Conservation (phyloP, 2,329 filamentous ascomycete species). For the Arthroderma uncinatum region DNA sequence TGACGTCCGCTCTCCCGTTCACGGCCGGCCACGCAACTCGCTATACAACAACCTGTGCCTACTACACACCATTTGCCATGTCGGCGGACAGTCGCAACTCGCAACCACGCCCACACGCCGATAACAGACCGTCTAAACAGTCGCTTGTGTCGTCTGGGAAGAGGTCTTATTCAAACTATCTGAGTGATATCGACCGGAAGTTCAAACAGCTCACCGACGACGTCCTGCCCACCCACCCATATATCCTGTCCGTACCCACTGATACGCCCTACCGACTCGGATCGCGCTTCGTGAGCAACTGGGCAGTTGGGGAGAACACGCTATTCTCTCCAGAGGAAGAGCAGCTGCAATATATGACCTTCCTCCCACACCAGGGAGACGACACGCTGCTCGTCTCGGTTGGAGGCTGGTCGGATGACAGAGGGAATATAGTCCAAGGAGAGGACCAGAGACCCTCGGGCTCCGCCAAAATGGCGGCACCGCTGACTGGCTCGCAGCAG, state of each 20-base stretch:
- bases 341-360: slow-evolving; percentile 52
- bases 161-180: slow-evolving; percentile 14
- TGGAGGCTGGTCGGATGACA: slow-evolving; percentile 44
- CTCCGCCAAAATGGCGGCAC: slow-evolving; percentile 30
- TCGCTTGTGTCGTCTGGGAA: slow-evolving; percentile 10
- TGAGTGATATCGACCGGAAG: slow-evolving; percentile 23
- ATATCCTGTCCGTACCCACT: slow-evolving; percentile 37
- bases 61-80: slow-evolving; percentile 13
- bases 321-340: slow-evolving; percentile 47
- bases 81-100: slow-evolving; percentile 12
- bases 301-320: slow-evolving; percentile 39
- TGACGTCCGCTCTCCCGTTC: neutral
- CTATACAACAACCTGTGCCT: neutral
- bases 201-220: slow-evolving; percentile 32
- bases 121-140: slow-evolving; percentile 8
- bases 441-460: slow-evolving; percentile 23
- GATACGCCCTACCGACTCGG: slow-evolving; percentile 37
- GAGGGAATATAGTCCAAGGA: slow-evolving; percentile 37
- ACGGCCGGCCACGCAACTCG: neutral
- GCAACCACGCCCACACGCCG: slow-evolving; percentile 7
- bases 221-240: slow-evolving; percentile 35
- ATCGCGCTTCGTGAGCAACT: slow-evolving; percentile 34
- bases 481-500: slow-evolving; percentile 29
- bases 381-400: slow-evolving; percentile 42
- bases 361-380: slow-evolving; percentile 46